Conservation (phyloP, 495 filamentous ascomycete species). For the Aspergillus mulundensis region DNA sequence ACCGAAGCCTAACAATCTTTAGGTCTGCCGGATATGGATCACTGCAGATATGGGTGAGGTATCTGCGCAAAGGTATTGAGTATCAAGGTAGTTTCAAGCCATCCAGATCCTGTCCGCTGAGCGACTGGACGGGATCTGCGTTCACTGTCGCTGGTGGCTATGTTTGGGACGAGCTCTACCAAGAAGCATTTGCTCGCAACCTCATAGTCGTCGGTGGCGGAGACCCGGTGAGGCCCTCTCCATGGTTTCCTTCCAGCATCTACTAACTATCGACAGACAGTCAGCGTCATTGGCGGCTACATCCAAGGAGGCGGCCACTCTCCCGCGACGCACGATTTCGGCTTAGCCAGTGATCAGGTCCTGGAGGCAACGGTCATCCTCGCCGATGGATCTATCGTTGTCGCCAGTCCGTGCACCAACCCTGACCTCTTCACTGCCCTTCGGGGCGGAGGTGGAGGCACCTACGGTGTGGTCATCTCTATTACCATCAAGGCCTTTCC, state of each 20-base stretch:
- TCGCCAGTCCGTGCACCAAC: conserved; percentile 45
- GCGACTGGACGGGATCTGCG: conserved; percentile 28
- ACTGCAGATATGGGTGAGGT: conserved; percentile 36
- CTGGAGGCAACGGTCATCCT: conserved; percentile 47
- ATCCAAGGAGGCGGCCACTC: conserved; percentile 37
- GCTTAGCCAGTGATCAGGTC: conserved; percentile 36
- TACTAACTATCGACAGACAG: conserved; percentile 22
- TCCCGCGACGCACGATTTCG: conserved; percentile 24
- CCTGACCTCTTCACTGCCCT: conserved; percentile 56
- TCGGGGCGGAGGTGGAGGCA: conserved; percentile 44
- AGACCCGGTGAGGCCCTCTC: conserved; percentile 22
- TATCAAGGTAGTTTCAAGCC: conserved; percentile 25
- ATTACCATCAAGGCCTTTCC: conserved; percentile 41
- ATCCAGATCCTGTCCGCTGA: conserved; percentile 11
- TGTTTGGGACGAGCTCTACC: conserved; percentile 33
- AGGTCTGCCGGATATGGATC: conserved; percentile 35
- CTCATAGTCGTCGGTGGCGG: conserved; percentile 35
- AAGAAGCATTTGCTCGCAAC: conserved; percentile 20
- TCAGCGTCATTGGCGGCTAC: conserved; percentile 36
- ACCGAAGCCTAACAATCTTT: conserved; percentile 9
- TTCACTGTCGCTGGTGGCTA: conserved; percentile 36
- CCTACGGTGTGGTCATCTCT: conserved; percentile 44
- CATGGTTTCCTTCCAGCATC: neutral
- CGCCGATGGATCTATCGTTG: conserved; percentile 44
- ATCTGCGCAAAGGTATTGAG: conserved; percentile 26